A percentile compares a stretch with the other conserved stretches of the same genome.
These are phyloP conservation scores for Harrya chromipes DNA, from an alignment of 768 basidiomycete species.

Conservation along the genomic window DNA sequence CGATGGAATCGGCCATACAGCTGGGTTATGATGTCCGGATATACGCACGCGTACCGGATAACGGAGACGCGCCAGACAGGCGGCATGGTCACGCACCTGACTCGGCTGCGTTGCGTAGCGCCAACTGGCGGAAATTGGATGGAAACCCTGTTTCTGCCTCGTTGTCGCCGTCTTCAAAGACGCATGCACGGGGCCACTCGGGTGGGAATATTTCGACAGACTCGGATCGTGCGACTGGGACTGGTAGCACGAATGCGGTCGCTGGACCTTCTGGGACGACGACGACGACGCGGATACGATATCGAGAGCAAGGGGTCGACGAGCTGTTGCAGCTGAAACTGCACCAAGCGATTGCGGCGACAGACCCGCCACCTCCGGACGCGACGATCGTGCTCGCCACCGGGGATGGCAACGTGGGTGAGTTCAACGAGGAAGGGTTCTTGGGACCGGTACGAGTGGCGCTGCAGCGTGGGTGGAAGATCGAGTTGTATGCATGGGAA, in stretches of 20 bases:
- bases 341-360: constrained; percentile 76
- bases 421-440: constrained; percentile 94
- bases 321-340: constrained; percentile 92
- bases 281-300: constrained; percentile 47
- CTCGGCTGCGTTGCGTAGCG: constrained; percentile 9
- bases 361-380: constrained; percentile 59
- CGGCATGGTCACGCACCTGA: constrained; percentile 16
- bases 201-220: constrained; percentile 26
- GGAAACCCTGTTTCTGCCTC: not conserved
- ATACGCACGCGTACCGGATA: constrained; percentile 67
- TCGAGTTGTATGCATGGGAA: constrained; percentile 95
- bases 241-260: constrained; percentile 1
- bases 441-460: constrained; percentile 84
- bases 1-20: constrained; percentile 66
- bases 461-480: constrained; percentile 85
- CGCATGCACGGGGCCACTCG: constrained; percentile 15
- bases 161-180: constrained; percentile 4
- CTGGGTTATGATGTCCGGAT: constrained; percentile 75
- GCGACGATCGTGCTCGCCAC: constrained; percentile 90
- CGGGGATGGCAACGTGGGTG: constrained; percentile 88
- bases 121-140: constrained; percentile 24
- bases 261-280: constrained; percentile 15
- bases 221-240: constrained; percentile 18
- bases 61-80: constrained; percentile 60
- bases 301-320: constrained; percentile 92